Evolutionary conservation across 1,284 basidiomycete genomes (phyloP).

Genomic region (Cyathus olla): DNA sequence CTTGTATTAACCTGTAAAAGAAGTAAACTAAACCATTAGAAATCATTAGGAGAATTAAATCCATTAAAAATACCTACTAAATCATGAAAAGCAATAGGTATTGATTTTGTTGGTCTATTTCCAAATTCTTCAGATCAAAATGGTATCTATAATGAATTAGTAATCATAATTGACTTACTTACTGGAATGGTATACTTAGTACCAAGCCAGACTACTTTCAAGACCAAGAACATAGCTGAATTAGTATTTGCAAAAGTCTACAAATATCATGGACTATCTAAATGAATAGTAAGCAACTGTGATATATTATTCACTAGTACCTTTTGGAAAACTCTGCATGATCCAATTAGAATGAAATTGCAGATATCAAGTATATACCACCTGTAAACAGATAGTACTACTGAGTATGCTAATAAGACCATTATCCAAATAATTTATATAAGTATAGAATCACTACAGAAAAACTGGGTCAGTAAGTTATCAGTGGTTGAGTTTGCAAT

Average conservation of each 20-base stretch:
- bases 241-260: slow-evolving; percentile 46
- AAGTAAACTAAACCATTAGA: slow-evolving; percentile 29
- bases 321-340: slow-evolving; percentile 51
- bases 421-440: slow-evolving; percentile 22
- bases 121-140: slow-evolving; percentile 16
- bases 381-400: slow-evolving; percentile 37
- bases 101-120: slow-evolving; percentile 42
- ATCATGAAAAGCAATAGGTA: slow-evolving; percentile 45
- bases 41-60: slow-evolving; percentile 40
- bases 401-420: not conserved
- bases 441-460: slow-evolving; percentile 20
- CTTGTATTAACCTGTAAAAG: slow-evolving; percentile 34
- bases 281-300: slow-evolving; percentile 49
- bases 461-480: slow-evolving; percentile 22
- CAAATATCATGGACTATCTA: slow-evolving; percentile 47
- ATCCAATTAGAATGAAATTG: slow-evolving; percentile 29
- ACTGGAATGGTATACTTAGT: slow-evolving; percentile 43
- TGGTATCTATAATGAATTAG: slow-evolving; percentile 17
- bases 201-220: slow-evolving; percentile 34
- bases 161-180: slow-evolving; percentile 44
- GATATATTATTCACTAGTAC: slow-evolving; percentile 50
- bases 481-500: slow-evolving; percentile 29
- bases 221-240: slow-evolving; percentile 44
- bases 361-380: slow-evolving; percentile 53
- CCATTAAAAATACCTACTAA: slow-evolving; percentile 30